Conservation (phyloP, 139 green algal genomes). For the Yamagishiella unicocca region DNA sequence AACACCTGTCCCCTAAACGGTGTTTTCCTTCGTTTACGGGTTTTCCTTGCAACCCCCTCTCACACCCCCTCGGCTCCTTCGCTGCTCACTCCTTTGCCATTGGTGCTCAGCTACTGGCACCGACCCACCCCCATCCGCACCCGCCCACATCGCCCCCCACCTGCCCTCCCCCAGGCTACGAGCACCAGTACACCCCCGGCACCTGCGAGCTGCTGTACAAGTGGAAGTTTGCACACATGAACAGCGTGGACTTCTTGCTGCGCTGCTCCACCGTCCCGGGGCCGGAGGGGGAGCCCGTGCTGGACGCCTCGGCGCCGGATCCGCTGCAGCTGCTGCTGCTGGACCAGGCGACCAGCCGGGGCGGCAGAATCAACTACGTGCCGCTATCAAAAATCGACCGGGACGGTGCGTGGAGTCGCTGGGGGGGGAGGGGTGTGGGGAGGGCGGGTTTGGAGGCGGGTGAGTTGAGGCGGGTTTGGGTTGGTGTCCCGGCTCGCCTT, state of each 20-base stretch:
- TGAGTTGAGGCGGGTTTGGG: neutral
- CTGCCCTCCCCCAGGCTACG: constrained; percentile 23
- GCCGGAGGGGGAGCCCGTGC: neutral
- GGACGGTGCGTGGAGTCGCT: neutral
- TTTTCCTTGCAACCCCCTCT: no score
- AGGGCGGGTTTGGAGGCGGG: neutral
- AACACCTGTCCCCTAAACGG: no score
- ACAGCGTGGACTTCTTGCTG: constrained; percentile 95
- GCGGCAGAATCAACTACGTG: neutral
- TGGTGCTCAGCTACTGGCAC: no score
- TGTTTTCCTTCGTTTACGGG: no score
- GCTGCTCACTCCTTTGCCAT: no score
- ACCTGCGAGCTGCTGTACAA: constrained; percentile 94
- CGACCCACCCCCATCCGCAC: neutral
- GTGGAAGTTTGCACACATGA: constrained; percentile 97
- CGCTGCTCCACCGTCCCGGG: constrained; percentile 12
- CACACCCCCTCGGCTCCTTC: no score
- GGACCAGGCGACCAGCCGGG: constrained; percentile 3
- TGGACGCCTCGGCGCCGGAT: neutral
- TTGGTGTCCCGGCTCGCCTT: no score
- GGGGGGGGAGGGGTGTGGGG: neutral
- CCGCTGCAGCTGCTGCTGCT: constrained; percentile 30
- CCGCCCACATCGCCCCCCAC: neutral
- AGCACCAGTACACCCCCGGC: constrained; percentile 82
- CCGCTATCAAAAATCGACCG: neutral